Conservation (phyloP, 495 filamentous ascomycete genomes). For the Tuber brumale region DNA sequence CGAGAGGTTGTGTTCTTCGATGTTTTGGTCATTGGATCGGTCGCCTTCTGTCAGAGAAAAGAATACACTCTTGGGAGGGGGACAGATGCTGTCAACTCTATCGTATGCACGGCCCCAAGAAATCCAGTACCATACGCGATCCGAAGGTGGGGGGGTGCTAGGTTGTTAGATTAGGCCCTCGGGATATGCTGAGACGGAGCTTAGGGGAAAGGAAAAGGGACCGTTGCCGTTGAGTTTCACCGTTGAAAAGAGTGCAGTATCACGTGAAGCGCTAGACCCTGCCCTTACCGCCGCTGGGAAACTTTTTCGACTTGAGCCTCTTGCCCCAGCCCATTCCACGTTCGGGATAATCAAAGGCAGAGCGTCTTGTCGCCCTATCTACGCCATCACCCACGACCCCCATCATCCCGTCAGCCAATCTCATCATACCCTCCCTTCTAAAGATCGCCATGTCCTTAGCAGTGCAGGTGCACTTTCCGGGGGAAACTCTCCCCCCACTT, state of each 20-base stretch:
- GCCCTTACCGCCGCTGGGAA: neutral
- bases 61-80: neutral
- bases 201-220: neutral
- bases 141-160: neutral
- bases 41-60: neutral
- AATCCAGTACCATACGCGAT: neutral
- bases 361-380: neutral
- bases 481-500: constrained; percentile 65
- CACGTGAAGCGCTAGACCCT: neutral
- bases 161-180: neutral
- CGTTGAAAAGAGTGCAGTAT: neutral
- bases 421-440: neutral
- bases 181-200: neutral
- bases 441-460: neutral
- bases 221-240: neutral
- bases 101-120: neutral
- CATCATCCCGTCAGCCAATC: neutral
- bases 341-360: neutral
- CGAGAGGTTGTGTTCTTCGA: constrained; percentile 8
- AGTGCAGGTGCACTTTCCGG: constrained; percentile 52
- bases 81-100: neutral
- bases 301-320: neutral
- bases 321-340: neutral
- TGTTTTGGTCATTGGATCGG: neutral
- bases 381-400: neutral